These are phyloP conservation scores for Candida corydali DNA, from an alignment of 805 yeast genomes.

Conservation along the genomic window DNA sequence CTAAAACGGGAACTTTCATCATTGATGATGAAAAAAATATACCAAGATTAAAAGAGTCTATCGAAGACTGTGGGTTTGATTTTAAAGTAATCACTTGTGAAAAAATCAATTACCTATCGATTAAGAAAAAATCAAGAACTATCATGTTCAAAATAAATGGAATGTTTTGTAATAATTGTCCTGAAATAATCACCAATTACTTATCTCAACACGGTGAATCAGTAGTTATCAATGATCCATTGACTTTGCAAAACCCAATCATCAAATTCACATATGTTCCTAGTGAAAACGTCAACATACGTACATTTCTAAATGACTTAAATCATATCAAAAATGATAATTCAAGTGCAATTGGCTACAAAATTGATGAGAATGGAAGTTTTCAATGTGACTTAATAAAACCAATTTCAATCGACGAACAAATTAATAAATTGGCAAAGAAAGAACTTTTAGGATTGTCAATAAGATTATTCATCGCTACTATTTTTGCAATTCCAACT, in stretches of 20 bases:
- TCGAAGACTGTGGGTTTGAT: constrained; percentile 69
- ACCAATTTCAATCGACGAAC: constrained; percentile 59
- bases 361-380: constrained; percentile 17
- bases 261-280: constrained; percentile 67
- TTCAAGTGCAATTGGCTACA: constrained; percentile 17
- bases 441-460: constrained; percentile 45
- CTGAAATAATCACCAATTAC: constrained; percentile 47
- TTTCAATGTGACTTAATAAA: constrained; percentile 54
- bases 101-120: constrained; percentile 44
- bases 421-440: constrained; percentile 46
- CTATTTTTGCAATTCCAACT: constrained; percentile 60
- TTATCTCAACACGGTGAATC: constrained; percentile 54
- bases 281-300: constrained; percentile 45
- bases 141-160: constrained; percentile 57
- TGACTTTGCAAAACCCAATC: constrained; percentile 52
- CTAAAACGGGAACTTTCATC: constrained; percentile 61
- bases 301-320: constrained; percentile 51
- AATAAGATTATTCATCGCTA: constrained; percentile 44
- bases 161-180: constrained; percentile 72
- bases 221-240: constrained; percentile 50
- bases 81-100: constrained; percentile 44
- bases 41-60: constrained; percentile 41
- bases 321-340: constrained; percentile 30
- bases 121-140: constrained; percentile 48
- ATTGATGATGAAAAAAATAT: constrained; percentile 36